Evolutionary conservation across 2,329 filamentous ascomycete species (phyloP), one percentile per base, ranked within the genome.

Genomic region (Rutstroemia sp.): DNA sequence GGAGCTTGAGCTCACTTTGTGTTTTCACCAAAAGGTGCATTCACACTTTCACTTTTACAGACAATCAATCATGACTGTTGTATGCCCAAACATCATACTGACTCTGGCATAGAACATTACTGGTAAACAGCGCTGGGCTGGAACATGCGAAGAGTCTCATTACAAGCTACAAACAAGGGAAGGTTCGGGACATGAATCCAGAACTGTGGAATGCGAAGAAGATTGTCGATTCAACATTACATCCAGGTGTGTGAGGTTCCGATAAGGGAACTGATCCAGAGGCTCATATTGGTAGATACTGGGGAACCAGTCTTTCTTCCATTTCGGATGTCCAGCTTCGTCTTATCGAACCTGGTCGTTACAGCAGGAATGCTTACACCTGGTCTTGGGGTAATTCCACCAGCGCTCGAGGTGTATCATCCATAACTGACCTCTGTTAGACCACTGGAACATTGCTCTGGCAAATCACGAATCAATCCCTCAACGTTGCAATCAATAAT

Each of bases 341-440:
- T 95, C 54, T 74, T 97, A 55, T 92, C 92, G 62, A 99, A 99
- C 73, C 75, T 99, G 71, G 78, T 97, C 57, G 92, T 97, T 59
- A 99, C 94, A 47, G 92, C 86, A 6, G 94, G 94, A 67, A 99
- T 99, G 94, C 86, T 99, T 56, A 94, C 92, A 53, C 94, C 94
- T 3, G 88, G 88, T 9, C 81, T 97, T 23, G 77, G 81, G 66
- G 86, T 89, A 77, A 60, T 78, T 62, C 27, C 16, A 30, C 36
- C 14, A 40, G 14, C 25, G 38, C 23, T 51, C n/a, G 47, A 16
- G 44, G 19, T 4, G 38, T 23, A 45, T 21, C 58, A 42, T 49
- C 47, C 16, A 25, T 48, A 57, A 30, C 53, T 63, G 46, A 61
- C 47, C 17, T 17, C 36, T 57, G 17, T 16, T 63, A 88, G 79